Evolutionary conservation across 2,329 filamentous ascomycete species (phyloP).

Genomic region (Verticillium longisporum): DNA sequence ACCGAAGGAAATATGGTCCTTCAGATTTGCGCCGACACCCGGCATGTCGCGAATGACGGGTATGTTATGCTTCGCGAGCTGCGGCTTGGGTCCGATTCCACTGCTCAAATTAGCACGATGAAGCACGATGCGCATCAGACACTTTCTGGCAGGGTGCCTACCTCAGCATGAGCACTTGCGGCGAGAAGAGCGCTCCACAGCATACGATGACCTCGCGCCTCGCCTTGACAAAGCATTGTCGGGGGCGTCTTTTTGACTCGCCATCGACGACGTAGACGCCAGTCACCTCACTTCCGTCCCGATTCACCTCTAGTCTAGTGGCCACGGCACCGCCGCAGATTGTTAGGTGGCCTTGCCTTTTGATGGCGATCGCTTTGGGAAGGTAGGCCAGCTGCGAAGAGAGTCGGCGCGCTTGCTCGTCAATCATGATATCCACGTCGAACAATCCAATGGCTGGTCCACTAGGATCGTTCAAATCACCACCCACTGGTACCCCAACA

Average conservation of each 20-base stretch:
- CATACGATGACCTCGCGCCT: slow-evolving; percentile 23
- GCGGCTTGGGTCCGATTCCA: slow-evolving; percentile 19
- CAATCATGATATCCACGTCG: slow-evolving; percentile 19
- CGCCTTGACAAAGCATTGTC: slow-evolving; percentile 15
- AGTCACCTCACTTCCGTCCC: slow-evolving; percentile 10
- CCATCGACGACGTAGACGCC: slow-evolving; percentile 16
- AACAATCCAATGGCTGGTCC: slow-evolving; percentile 21
- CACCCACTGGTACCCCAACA: slow-evolving; percentile 16
- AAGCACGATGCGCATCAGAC: no score
- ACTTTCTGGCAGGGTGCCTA: slow-evolving; percentile 2
- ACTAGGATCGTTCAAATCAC: slow-evolving; percentile 19
- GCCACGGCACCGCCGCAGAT: slow-evolving; percentile 22
- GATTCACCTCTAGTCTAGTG: slow-evolving; percentile 18
- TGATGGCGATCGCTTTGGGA: slow-evolving; percentile 11
- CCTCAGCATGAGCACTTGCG: slow-evolving; percentile 22
- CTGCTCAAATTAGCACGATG: slow-evolving; percentile 9
- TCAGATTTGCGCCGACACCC: slow-evolving; percentile 17
- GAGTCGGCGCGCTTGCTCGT: slow-evolving; percentile 14
- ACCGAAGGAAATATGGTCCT: slow-evolving; percentile 20
- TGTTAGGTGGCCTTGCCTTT: slow-evolving; percentile 15
- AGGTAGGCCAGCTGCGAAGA: slow-evolving; percentile 21
- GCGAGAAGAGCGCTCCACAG: slow-evolving; percentile 18
- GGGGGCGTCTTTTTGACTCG: slow-evolving; percentile 1
- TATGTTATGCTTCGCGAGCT: slow-evolving; percentile 14
- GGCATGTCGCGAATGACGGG: slow-evolving; percentile 16